Conservation (phyloP, 306 rosid species). For the Mimosa pudica region DNA sequence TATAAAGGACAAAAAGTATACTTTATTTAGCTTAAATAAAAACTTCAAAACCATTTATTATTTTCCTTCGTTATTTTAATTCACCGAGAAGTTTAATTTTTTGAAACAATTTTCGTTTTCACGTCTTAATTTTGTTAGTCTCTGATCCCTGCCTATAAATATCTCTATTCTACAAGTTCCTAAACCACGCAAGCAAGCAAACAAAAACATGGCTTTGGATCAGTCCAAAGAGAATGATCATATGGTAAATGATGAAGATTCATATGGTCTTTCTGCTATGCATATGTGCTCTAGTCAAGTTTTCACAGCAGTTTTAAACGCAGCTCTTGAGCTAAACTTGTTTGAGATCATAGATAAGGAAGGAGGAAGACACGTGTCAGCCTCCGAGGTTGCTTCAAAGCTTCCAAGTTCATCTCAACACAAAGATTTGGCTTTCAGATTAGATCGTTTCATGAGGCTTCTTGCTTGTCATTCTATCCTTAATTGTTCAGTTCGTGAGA, state of each 20-base stretch:
- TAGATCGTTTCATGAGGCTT: background rate
- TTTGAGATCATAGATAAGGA: constrained; percentile 7
- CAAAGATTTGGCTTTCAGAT: background rate
- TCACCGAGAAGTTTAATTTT: too few species aligned
- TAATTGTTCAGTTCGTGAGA: background rate
- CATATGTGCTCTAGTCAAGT: background rate
- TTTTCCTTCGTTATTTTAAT: too few species aligned
- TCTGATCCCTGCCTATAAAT: background rate
- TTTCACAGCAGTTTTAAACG: background rate
- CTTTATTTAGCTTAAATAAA: too few species aligned
- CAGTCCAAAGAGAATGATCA: background rate
- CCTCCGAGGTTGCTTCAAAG: background rate
- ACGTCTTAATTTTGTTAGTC: background rate
- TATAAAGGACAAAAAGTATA: too few species aligned
- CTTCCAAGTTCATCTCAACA: background rate
- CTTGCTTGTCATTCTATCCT: background rate
- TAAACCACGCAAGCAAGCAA: background rate
- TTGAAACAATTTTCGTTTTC: too few species aligned
- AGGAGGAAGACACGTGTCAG: background rate
- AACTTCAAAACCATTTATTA: too few species aligned
- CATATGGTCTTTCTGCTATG: background rate
- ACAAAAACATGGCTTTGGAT: background rate
- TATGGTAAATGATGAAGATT: background rate
- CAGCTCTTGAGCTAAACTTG: background rate
- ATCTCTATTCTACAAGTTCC: background rate